These are phyloP conservation scores for Erysiphe pulchra DNA, from an alignment of 2,329 filamentous ascomycete species.

Conservation along the genomic window DNA sequence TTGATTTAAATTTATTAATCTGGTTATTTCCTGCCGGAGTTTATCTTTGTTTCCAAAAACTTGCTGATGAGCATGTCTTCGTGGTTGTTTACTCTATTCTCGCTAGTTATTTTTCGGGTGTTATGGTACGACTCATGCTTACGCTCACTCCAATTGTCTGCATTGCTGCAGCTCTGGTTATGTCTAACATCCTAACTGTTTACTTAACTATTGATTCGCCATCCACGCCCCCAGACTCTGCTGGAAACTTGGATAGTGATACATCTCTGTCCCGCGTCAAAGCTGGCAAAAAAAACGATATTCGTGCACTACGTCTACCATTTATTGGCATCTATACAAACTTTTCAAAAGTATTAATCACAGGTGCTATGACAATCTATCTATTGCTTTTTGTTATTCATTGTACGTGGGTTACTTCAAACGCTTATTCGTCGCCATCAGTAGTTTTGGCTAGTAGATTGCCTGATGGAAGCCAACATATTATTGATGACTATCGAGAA, in stretches of 20 bases:
- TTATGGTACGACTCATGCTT: slow-evolving; percentile 98
- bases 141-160: slow-evolving; percentile 92
- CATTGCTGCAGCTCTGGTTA: slow-evolving; percentile 68
- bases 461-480: slow-evolving; percentile 88
- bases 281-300: slow-evolving; percentile 23
- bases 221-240: slow-evolving; percentile 13
- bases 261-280: slow-evolving; percentile 26
- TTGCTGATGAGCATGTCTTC: slow-evolving; percentile 93
- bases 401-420: slow-evolving; percentile 98
- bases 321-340: slow-evolving; percentile 61
- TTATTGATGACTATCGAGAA: slow-evolving; percentile 97
- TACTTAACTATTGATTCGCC: slow-evolving; percentile 49
- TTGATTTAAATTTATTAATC: slow-evolving; percentile 92
- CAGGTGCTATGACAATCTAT: slow-evolving; percentile 1
- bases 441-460: slow-evolving; percentile 81
- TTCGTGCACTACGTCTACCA: slow-evolving; percentile 47
- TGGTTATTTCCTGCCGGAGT: slow-evolving; percentile 98
- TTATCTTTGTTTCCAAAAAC: slow-evolving; percentile 87
- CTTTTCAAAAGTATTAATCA: slow-evolving; percentile 56
- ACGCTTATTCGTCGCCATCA: slow-evolving; percentile 93
- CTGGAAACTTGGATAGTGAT: slow-evolving; percentile 15
- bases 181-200: slow-evolving; percentile 69
- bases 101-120: slow-evolving; percentile 91
- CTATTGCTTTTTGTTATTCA: slow-evolving; percentile 38
- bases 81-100: slow-evolving; percentile 93